Percentiles rank a stretch among this genome's conserved stretches.
phyloP scores from a whole-genome alignment of 148 eudicot genomes.

The Amaranthus cruentus region DNA sequence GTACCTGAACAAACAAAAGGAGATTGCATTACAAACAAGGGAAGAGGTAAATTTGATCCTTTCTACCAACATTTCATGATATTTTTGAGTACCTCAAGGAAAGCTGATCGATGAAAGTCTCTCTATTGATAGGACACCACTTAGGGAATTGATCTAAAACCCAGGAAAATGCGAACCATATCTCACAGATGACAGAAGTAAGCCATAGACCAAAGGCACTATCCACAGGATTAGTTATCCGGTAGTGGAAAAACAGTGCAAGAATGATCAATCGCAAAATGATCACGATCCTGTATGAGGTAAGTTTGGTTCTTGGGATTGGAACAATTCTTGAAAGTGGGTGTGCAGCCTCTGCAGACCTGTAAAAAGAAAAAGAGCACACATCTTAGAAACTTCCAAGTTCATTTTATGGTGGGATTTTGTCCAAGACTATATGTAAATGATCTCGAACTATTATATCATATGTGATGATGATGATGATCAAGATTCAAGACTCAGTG shows the following conservation, averaged over 20 bases:
- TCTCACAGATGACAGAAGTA: constrained; percentile 97
- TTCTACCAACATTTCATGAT: not conserved
- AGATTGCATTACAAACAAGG: not conserved
- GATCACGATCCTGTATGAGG: constrained; percentile 77
- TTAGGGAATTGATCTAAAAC: constrained; percentile 98
- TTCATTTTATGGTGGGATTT: not conserved
- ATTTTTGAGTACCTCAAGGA: constrained; percentile 57
- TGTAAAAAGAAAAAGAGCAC: constrained; percentile 29
- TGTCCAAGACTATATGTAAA: too few species aligned
- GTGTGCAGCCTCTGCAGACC: constrained; percentile 47
- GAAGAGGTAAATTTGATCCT: not conserved
- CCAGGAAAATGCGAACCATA: constrained; percentile 98
- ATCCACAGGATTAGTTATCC: constrained; percentile 92
- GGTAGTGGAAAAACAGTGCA: constrained; percentile 81
- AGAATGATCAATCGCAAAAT: constrained; percentile 72
- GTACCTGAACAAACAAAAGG: constrained; percentile 35
- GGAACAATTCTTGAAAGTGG: constrained; percentile 76
- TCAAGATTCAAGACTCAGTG: too few species aligned
- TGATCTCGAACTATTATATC: not conserved
- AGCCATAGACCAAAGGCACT: constrained; percentile 92
- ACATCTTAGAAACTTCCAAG: constrained; percentile 4
- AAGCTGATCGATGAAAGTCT: constrained; percentile 65
- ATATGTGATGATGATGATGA: not conserved
- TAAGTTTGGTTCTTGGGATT: constrained; percentile 64
- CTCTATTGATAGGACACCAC: constrained; percentile 83